Percentiles rank a stretch among this genome's conserved stretches.
Conservation (phyloP, 441 rosid species). For the Aleurites moluccanus region DNA sequence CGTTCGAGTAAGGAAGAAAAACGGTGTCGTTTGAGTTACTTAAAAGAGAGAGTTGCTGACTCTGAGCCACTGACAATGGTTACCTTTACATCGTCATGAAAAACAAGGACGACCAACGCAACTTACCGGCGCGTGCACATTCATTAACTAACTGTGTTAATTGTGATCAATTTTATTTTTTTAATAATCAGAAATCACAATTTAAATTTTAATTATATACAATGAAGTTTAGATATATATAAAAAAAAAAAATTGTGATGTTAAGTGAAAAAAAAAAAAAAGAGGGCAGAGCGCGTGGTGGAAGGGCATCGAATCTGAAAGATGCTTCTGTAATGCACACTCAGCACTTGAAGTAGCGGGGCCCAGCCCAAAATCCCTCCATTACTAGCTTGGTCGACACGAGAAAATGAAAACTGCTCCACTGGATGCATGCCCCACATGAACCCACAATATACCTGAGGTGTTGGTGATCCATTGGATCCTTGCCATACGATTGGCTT, state of each 20-base stretch:
- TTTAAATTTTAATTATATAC: too few species aligned
- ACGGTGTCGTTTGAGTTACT: slow-evolving; percentile 16
- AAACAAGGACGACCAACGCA: slow-evolving; percentile 9
- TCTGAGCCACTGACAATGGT: slow-evolving; percentile 30
- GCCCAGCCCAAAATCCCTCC: slow-evolving; percentile 28
- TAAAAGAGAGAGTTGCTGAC: background rate
- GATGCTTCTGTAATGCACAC: slow-evolving; percentile 33
- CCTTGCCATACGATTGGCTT: too few species aligned
- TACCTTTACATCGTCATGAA: slow-evolving; percentile 21
- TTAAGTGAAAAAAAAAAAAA: background rate
- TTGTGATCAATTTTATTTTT: too few species aligned
- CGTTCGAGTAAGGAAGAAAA: background rate
- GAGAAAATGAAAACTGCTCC: slow-evolving; percentile 11
- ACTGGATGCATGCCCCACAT: background rate
- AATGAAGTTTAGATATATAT: too few species aligned
- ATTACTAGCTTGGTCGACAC: slow-evolving; percentile 10
- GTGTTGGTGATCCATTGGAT: background rate
- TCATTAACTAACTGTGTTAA: too few species aligned
- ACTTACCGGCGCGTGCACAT: slow-evolving; percentile 19
- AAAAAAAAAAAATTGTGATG: too few species aligned
- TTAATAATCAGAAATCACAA: too few species aligned
- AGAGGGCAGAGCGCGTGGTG: slow-evolving; percentile 18
- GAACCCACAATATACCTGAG: too few species aligned
- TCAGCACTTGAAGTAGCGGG: slow-evolving; percentile 42
- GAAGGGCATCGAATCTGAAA: slow-evolving; percentile 14